Base-by-base conservation (phyloP, 768 basidiomycete species). In the Postia placenta region DNA sequence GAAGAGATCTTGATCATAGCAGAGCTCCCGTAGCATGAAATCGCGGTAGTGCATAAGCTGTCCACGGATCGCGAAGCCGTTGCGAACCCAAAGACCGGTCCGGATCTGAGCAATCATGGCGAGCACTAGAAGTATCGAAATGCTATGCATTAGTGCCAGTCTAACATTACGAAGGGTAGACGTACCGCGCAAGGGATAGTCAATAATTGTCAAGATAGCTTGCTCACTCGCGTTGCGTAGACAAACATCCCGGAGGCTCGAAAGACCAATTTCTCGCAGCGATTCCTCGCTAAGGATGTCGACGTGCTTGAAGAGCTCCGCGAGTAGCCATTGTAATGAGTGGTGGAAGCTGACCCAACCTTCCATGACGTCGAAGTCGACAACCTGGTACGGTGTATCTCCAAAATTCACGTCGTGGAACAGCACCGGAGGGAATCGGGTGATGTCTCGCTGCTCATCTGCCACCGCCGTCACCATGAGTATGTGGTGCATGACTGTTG, bases 41-140 rank as follows among this genome's bases (percentile, higher is more conserved):
- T 98, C 95, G 23, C 93, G 86, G 64, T 99, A 99, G 63, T 98
- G 95, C 45, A 94, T 77, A 3, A 93, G 74, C 64, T 98, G 96
- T 0, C 93, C 92, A 1, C 95, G 85, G 56, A 98, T 94, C 14
- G 87, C 87, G 60, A 93, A 90, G 3, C 96, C 96, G 58, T 99
- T 99, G 47, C 95, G 87, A 6, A 96, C 94, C 96, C 96, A 99
- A 3, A 98, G 75, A 0, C 93, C 93, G 0, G 91, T 87, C 22
- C 93, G 82, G 44, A 97, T 92, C 63, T 98, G 96, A 0, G 94
- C 92, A 39, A 95, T 84, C 84, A 94, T 92, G 1, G 85, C 79
- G 23, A 93, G 72, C 5, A 91, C 92, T 93, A 42, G 1, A n/a
- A n/a, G n/a, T n/a, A n/a, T n/a, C n/a, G n/a, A n/a, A n/a, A n/a